These are phyloP conservation scores for Aspergillus thermomutatus DNA, from an alignment of 2,329 filamentous ascomycete species.

Conservation along the genomic window DNA sequence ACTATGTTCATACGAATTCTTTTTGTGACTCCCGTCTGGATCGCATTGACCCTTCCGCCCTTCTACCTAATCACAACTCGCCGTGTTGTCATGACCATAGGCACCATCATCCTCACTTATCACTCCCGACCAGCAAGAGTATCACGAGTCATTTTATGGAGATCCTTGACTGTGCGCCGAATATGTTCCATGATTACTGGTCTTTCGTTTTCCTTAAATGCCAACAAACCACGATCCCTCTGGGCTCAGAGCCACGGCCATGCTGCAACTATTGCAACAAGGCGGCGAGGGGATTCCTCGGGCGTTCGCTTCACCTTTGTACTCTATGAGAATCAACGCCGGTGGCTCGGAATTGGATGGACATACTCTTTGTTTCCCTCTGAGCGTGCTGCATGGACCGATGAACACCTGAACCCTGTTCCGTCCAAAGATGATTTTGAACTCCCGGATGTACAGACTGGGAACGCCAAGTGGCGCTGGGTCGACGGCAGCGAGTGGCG, in stretches of 20 bases:
- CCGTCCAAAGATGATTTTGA: constrained; percentile 70
- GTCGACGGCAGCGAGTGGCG: constrained; percentile 81
- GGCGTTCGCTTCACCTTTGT: constrained; percentile 96
- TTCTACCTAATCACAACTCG: constrained; percentile 82
- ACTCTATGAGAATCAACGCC: constrained; percentile 90
- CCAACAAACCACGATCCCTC: constrained; percentile 16
- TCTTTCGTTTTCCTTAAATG: constrained; percentile 58
- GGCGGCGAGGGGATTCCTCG: constrained; percentile 52
- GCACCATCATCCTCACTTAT: constrained; percentile 85
- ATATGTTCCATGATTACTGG: constrained; percentile 74
- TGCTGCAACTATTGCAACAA: constrained; percentile 47
- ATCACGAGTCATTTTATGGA: constrained; percentile 83
- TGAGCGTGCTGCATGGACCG: constrained; percentile 87
- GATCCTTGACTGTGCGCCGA: constrained; percentile 70
- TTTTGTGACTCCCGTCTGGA: constrained; percentile 84
- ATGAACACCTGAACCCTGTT: constrained; percentile 84
- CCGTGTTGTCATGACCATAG: constrained; percentile 77
- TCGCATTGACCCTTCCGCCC: constrained; percentile 75
- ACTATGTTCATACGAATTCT: constrained; percentile 86
- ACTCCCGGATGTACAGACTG: constrained; percentile 64
- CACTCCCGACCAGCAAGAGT: constrained; percentile 85
- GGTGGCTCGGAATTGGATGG: constrained; percentile 95
- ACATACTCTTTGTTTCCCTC: constrained; percentile 87
- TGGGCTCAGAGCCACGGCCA: constrained; percentile 44
- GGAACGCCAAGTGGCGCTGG: constrained; percentile 71